Evolutionary conservation across 75 land plant species (phyloP).

Genomic region (Sequoiadendron giganteum): DNA sequence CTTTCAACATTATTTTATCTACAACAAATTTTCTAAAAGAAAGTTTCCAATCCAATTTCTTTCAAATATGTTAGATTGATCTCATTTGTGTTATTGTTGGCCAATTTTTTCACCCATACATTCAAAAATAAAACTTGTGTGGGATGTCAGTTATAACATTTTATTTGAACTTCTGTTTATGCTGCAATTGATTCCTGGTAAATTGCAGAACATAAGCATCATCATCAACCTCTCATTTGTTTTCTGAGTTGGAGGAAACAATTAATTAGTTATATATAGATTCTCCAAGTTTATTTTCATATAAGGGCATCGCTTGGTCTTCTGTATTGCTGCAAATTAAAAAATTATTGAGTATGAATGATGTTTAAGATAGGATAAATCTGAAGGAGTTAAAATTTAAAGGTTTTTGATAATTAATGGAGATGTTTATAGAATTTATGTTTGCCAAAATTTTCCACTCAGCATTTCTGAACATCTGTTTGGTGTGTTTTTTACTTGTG

Average conservation of each 20-base stretch:
- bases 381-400: not conserved
- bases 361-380: not conserved
- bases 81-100: not conserved
- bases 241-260: not conserved
- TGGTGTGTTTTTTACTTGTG: not conserved
- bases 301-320: not conserved
- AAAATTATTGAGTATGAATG: not conserved
- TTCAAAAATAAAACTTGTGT: not conserved
- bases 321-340: not conserved
- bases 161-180: not conserved
- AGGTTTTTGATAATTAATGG: not conserved
- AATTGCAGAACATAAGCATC: not conserved
- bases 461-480: not conserved
- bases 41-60: not conserved
- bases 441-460: not conserved
- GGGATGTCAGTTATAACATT: not conserved
- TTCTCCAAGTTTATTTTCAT: not conserved
- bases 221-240: not conserved
- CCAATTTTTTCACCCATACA: not conserved
- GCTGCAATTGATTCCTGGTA: not conserved
- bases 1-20: not conserved
- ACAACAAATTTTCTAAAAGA: not conserved
- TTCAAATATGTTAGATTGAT: not conserved
- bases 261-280: not conserved
- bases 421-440: not conserved